Base-by-base conservation (phyloP, 106 monocot species). In the Chionographis japonica region DNA sequence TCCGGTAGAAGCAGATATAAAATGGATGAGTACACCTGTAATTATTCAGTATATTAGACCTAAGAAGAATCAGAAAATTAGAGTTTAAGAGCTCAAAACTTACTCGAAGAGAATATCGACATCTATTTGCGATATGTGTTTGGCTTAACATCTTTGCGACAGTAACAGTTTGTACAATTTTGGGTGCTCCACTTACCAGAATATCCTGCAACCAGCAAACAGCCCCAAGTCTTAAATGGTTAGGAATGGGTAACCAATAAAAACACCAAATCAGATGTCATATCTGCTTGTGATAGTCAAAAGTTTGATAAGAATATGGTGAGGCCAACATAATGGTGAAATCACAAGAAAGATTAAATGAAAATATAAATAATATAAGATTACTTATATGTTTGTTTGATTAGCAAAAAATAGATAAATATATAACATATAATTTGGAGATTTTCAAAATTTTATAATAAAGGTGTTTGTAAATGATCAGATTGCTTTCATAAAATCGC, bases 11-110 rank as follows among this genome's bases (percentile, higher is more conserved):
- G 81, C 14, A 87, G 75, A 74, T 91, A 91, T 46, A 90, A 73
- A 27, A 90, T 76, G 12, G 86, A 86, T 65, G 80, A 59, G 56
- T 90, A 90, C 6, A 68, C 90, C 90, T 90, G 86, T 37, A 61
- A 69, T 61, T 15, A 40, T 20, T 6, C 37, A 35, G 58, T 7
- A 51, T 18, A 19, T 60, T n/a, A 53, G 13, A 16, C 6, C 38
- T 54, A 6, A 2, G 36, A 17, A 55, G 6, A 14, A 55, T 14
- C n/a, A 7, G 3, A 4, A 15, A 55, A 4, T 8, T 54, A 14
- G 14, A 40, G 2, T 62, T 40, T 27, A 42, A 50, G 14, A 50
- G 7, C 38, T 13, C 37, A 50, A 4, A 53, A 58, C 78, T 73
- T 71, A 90, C 90, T 17, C 86, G 77, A 57, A 90, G 80, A 63